Conservation (phyloP, 306 rosid genomes). For the Trichosanthes cucumerina region DNA sequence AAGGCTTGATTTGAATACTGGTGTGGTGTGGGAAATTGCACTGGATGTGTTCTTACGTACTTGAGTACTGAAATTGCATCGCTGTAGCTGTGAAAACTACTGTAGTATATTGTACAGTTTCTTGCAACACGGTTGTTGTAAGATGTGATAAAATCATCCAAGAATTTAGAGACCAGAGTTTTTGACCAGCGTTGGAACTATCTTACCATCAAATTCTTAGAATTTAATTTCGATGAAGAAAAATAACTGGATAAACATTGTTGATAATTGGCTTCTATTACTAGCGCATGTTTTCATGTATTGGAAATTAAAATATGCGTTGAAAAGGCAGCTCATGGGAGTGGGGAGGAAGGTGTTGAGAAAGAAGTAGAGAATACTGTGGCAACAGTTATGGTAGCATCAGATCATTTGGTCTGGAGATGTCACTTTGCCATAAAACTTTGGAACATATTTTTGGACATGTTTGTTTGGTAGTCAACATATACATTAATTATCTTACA, state of each 20-base stretch:
- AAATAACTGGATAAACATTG: background rate
- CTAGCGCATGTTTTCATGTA: background rate
- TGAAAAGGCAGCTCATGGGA: background rate
- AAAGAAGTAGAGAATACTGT: background rate
- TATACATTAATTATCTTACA: background rate
- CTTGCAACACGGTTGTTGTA: background rate
- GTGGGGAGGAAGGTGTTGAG: background rate
- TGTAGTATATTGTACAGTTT: background rate
- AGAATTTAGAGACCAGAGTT: background rate
- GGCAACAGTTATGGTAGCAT: background rate
- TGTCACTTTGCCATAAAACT: background rate
- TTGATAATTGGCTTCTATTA: background rate
- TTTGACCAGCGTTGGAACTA: background rate
- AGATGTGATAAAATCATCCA: background rate
- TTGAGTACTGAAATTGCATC: background rate
- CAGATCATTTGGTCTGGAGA: constrained; percentile 4
- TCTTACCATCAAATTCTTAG: background rate
- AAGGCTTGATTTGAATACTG: background rate
- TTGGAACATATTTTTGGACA: background rate
- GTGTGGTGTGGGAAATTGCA: background rate
- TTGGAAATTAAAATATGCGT: background rate
- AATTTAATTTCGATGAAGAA: background rate
- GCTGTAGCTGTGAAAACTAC: background rate
- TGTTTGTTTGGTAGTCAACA: background rate
- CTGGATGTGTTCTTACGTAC: background rate